Percentiles rank a stretch among this genome's conserved stretches.
Evolutionary conservation across 148 eudicot species (phyloP).

Genomic region (Rheum nobile): DNA sequence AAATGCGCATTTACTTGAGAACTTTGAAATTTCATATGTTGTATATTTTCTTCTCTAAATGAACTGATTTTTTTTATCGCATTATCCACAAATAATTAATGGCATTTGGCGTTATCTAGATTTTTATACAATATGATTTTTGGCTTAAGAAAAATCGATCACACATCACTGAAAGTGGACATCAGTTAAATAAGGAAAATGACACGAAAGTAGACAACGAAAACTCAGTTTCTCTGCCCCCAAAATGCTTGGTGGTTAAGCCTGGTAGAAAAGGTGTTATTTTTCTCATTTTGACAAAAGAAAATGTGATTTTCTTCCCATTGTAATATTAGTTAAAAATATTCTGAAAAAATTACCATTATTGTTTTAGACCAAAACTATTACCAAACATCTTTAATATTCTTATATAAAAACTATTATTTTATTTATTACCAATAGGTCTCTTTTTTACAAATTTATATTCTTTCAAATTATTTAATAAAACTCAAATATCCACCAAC

Average conservation of each 20-base stretch:
- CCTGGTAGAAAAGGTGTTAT: background rate
- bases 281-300: too few relatives aligned
- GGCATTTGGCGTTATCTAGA: background rate
- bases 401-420: too few relatives aligned
- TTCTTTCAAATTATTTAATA: too few relatives aligned
- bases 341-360: too few relatives aligned
- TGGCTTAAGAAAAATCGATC: background rate
- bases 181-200: background rate
- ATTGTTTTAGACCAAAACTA: too few relatives aligned
- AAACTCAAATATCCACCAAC: too few relatives aligned
- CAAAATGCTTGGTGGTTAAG: background rate
- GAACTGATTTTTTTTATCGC: background rate
- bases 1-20: background rate
- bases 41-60: background rate
- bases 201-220: background rate
- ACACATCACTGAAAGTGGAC: background rate
- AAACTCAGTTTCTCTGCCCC: background rate
- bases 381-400: too few relatives aligned
- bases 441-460: too few relatives aligned
- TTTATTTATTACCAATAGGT: too few relatives aligned
- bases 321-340: too few relatives aligned
- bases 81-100: background rate
- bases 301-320: too few relatives aligned
- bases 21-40: background rate
- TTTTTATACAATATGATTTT: background rate